Conservation (phyloP, 768 basidiomycete genomes). For the Suillus subluteus region DNA sequence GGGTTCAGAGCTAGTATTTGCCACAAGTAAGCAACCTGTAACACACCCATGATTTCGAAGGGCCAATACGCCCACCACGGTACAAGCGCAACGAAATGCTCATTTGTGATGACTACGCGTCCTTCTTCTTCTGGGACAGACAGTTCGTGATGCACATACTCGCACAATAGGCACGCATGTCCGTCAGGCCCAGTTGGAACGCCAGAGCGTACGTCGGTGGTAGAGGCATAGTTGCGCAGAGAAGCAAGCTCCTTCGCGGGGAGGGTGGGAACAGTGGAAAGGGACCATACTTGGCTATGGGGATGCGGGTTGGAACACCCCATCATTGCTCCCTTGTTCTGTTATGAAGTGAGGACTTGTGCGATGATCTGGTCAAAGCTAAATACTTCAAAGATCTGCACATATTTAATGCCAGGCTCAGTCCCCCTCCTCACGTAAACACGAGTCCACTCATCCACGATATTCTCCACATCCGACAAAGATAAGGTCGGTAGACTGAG, state of each 20-base stretch:
- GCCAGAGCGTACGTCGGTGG: conserved; percentile 33
- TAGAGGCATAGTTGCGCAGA: conserved; percentile 51
- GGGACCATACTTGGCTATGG: conserved; percentile 89
- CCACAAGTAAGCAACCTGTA: neutral
- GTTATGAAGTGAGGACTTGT: conserved; percentile 15
- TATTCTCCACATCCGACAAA: conserved; percentile 55
- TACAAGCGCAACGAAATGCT: conserved; percentile 82
- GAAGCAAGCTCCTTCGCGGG: conserved; percentile 69
- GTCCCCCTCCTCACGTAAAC: conserved; percentile 63
- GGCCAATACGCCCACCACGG: conserved; percentile 99
- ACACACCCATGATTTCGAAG: conserved; percentile 75
- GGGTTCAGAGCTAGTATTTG: conserved; percentile 9
- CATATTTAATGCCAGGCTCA: conserved; percentile 72
- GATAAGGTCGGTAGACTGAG: conserved; percentile 75
- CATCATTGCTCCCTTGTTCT: conserved; percentile 96
- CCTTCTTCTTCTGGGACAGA: conserved; percentile 43
- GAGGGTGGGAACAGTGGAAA: conserved; percentile 70
- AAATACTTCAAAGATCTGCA: conserved; percentile 88
- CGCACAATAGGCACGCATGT: conserved; percentile 75
- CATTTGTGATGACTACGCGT: conserved; percentile 71
- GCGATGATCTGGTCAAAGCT: conserved; percentile 13
- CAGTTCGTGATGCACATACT: conserved; percentile 74
- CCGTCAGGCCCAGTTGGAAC: conserved; percentile 61
- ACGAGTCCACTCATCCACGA: conserved; percentile 75
- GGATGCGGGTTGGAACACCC: conserved; percentile 95